Base-by-base conservation (phyloP, 2,329 filamentous ascomycete species). In the Tolypocladium paradoxum region DNA sequence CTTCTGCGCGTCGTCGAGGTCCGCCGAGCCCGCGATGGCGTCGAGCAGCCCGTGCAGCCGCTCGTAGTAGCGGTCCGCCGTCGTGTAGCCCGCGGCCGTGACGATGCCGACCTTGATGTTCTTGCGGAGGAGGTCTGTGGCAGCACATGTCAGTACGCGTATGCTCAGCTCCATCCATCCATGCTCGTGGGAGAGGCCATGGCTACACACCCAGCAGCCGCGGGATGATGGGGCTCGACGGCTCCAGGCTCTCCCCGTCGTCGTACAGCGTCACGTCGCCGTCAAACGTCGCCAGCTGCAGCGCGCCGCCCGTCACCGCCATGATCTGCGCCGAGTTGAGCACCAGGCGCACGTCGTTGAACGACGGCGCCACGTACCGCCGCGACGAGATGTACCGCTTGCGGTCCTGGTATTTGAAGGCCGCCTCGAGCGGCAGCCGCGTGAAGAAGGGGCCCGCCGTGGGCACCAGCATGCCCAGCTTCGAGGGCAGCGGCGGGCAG, bases 191-290 rank as follows among this genome's bases (percentile, higher is more conserved):
- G n/a, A n/a, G n/a, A n/a, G n/a, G n/a, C n/a, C n/a, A n/a, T n/a
- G n/a, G n/a, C n/a, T n/a, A n/a, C n/a, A n/a, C n/a, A 76, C 76
- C 69, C 20, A 85, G 67, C 37, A 85, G 75, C 31, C 78, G 73
- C 1, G 78, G 73, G 51, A 97, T 90, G 18, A 95, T 83, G 0
- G 90, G 87, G 66, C 88, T 95, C 18, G 81, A 76, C 0, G 84
- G 76, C 52, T 85, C 83, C 9, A 99, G 76, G 58, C 83, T 88
- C 62, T 90, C 79, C 14, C 93, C 93, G 64, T 99, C 88, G 54
- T 90, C 87, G 68, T 99, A 99, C 24, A 99, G 78, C 1, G 93
- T 99, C 50, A 99, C 90, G 70, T 99, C 93, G 70, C 93, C 93
- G 69, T 99, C 93, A 66, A 99, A 99, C 0, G 93, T 99, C 52